Conservation (phyloP, 352 stramenopile species). For the Halophytophthora batemanensis region DNA sequence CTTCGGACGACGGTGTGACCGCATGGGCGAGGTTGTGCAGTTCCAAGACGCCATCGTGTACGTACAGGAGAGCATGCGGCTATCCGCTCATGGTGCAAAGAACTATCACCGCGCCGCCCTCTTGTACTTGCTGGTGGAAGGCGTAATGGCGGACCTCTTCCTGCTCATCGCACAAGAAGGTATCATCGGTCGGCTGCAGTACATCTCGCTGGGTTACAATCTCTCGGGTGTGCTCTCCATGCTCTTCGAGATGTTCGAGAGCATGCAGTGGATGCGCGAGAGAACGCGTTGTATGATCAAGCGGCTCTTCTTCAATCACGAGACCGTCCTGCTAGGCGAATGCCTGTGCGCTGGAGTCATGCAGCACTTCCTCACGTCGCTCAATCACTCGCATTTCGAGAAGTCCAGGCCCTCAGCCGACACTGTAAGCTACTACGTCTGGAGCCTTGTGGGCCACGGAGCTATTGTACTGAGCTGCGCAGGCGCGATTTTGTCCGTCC, state of each 20-base stretch:
- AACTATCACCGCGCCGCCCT: slow-evolving; percentile 26
- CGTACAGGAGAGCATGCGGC: slow-evolving; percentile 27
- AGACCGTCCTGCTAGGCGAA: slow-evolving; percentile 32
- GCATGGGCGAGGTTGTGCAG: slow-evolving; percentile 12
- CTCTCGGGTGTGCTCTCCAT: slow-evolving; percentile 31
- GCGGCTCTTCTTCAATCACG: slow-evolving; percentile 31
- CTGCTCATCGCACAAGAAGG: slow-evolving; percentile 31
- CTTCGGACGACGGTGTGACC: slow-evolving; percentile 24
- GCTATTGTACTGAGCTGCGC: slow-evolving; percentile 19
- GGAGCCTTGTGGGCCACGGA: slow-evolving; percentile 28
- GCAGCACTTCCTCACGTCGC: slow-evolving; percentile 23
- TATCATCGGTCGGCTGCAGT: slow-evolving; percentile 20
- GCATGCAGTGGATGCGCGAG: slow-evolving; percentile 20
- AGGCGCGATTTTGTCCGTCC: slow-evolving; percentile 10
- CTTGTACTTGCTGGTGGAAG: slow-evolving; percentile 31
- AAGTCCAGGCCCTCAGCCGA: slow-evolving; percentile 5
- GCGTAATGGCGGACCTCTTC: slow-evolving; percentile 32
- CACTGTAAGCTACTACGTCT: slow-evolving; percentile 24
- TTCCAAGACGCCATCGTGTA: slow-evolving; percentile 29
- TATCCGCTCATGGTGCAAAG: slow-evolving; percentile 22
- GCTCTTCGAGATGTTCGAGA: slow-evolving; percentile 34
- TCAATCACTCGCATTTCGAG: slow-evolving; percentile 22
- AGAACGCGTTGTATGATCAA: slow-evolving; percentile 15
- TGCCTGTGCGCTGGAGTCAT: slow-evolving; percentile 20
- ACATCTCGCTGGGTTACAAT: slow-evolving; percentile 38